Base-by-base conservation (phyloP, 495 filamentous ascomycete genomes). In the Talaromyces nanjingensis region DNA sequence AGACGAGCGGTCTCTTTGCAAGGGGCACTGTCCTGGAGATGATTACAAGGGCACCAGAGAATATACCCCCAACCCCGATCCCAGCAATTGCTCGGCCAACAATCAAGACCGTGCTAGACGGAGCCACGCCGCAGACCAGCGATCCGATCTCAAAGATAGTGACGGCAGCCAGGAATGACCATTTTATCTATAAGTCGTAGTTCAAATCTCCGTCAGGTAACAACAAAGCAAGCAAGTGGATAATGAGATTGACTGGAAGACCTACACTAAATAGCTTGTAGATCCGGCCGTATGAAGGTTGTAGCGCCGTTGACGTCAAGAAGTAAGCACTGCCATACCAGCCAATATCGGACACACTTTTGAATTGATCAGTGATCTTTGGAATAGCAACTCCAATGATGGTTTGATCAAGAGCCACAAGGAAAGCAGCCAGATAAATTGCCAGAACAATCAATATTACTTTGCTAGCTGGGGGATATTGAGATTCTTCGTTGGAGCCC, bases 51-150 rank as follows among this genome's bases (percentile, higher is more conserved):
- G 85, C 84, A 3, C 91, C 92, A 1, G 85, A 85, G 71, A 90
- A 91, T 62, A 94, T 86, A 47, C 90, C 92, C 1, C 88, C 87
- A 20, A 79, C 79, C 3, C 90, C 90, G 27, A 91, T 67, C 7
- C 90, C 90, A 18, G 89, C 86, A 53, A 93, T 77, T 11, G 90
- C 89, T n/a, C 91, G 83, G 3, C 90, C 91, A 63, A 91, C 69
- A 67, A 93, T 92, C 29, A 94, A 77, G 7, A 82, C 81, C 1
- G 77, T 74, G 7, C 85, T 89, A 47, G 75, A 84, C 0, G 88
- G 85, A 4, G 91, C 88, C 2, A 83, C 82, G 54, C 81, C 90
- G 70, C 89, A 92, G 60, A 93, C 76, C 37, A 88, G 69, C 24
- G 83, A 87, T 33, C 90, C 90, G 31, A 90, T 55, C 64, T 91